These are phyloP conservation scores for Talaromyces liani DNA, from an alignment of 495 filamentous ascomycete species.

Conservation along the genomic window DNA sequence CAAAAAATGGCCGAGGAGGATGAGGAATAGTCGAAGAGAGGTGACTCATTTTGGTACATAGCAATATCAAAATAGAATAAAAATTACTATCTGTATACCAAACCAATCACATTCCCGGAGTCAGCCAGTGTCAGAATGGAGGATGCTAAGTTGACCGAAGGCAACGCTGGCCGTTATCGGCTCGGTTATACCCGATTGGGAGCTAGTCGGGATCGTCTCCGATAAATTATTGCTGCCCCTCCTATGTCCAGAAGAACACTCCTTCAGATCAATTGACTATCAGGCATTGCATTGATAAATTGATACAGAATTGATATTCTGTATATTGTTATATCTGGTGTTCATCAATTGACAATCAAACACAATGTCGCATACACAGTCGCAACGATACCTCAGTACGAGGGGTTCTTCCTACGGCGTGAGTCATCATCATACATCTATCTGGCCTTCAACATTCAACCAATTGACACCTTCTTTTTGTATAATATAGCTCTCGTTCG, in stretches of 20 bases:
- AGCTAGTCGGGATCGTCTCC: background rate
- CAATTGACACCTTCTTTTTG: background rate
- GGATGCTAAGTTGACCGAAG: too few species aligned
- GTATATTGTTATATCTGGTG: background rate
- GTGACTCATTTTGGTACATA: background rate
- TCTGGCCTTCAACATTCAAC: background rate
- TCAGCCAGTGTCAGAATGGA: background rate
- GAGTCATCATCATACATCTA: conserved; percentile 17
- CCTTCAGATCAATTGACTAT: background rate
- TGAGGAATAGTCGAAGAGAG: background rate
- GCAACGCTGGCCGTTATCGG: conserved; percentile 15
- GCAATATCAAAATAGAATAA: too few species aligned
- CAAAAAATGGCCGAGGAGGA: conserved; percentile 49
- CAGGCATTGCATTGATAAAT: background rate
- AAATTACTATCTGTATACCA: too few species aligned
- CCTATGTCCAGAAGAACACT: conserved; percentile 24
- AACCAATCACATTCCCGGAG: background rate
- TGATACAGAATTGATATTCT: background rate
- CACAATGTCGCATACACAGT: conserved; percentile 20
- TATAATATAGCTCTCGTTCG: conserved; percentile 70
- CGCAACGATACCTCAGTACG: conserved; percentile 75
- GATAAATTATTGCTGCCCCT: background rate
- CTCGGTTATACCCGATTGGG: background rate
- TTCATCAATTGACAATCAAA: background rate
- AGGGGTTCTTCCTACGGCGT: conserved; percentile 75